Conservation (phyloP, 2,329 filamentous ascomycete species). For the Chaetomium globosum region DNA sequence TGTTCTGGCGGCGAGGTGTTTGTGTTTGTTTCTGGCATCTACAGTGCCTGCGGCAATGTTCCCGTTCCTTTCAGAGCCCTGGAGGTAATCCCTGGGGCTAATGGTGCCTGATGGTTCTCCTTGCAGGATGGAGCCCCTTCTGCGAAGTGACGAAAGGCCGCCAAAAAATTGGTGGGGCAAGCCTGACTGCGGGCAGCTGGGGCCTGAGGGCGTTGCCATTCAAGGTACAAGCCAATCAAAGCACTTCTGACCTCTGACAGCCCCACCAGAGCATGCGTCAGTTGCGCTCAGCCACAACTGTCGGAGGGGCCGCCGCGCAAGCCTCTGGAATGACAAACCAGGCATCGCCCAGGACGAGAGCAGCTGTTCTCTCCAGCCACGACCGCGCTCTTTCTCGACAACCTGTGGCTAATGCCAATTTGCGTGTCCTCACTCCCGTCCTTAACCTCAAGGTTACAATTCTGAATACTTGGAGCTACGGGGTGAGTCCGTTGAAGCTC, state of each 20-base stretch:
- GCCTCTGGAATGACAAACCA: background rate
- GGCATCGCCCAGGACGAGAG: background rate
- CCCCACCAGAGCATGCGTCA: slow-evolving; percentile 25
- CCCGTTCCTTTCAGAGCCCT: slow-evolving; percentile 17
- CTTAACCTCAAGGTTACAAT: no score
- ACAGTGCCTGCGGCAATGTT: background rate
- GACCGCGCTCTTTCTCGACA: background rate
- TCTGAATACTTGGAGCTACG: background rate
- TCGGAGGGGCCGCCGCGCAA: slow-evolving; percentile 13
- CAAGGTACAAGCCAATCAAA: slow-evolving; percentile 11
- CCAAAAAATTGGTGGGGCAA: slow-evolving; percentile 31
- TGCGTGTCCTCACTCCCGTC: no score
- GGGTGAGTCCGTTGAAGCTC: background rate
- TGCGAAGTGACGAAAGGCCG: slow-evolving; percentile 33
- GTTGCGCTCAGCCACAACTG: slow-evolving; percentile 28
- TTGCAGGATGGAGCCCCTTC: slow-evolving; percentile 21
- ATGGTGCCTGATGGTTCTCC: slow-evolving; percentile 31
- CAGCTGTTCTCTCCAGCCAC: background rate
- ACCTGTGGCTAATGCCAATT: background rate
- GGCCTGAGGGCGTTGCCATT: background rate
- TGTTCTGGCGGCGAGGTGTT: background rate
- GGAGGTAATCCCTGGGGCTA: slow-evolving; percentile 21
- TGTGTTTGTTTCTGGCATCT: slow-evolving; percentile 17
- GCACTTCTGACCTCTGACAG: background rate
- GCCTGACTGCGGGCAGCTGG: slow-evolving; percentile 7